phyloP scores from a whole-genome alignment of 1,139 yeast genomes.

The Meyerozyma guilliermondii region DNA sequence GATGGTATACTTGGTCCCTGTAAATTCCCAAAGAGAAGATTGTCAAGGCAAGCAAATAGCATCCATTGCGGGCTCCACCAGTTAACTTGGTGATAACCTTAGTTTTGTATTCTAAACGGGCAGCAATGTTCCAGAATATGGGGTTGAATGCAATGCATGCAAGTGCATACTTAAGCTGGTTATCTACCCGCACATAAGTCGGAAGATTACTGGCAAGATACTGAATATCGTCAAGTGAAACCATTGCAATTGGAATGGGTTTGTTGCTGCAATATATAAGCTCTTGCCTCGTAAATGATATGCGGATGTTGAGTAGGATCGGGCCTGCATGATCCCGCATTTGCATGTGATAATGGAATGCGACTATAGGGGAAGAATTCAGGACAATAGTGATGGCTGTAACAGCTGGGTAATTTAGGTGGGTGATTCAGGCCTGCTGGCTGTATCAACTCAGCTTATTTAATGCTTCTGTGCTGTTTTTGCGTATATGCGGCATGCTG shows the following conservation, averaged over 20 bases:
- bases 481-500: too few species aligned
- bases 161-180: constrained; percentile 33
- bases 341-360: not conserved
- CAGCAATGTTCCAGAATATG: constrained; percentile 90
- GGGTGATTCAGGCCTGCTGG: too few species aligned
- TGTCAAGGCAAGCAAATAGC: constrained; percentile 74
- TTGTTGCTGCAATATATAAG: not conserved
- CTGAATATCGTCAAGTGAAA: constrained; percentile 10
- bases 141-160: constrained; percentile 84
- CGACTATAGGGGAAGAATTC: too few species aligned
- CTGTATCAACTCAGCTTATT: too few species aligned
- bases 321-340: not conserved
- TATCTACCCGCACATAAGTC: constrained; percentile 19
- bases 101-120: constrained; percentile 76
- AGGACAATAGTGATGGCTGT: too few species aligned
- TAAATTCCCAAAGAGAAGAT: constrained; percentile 80
- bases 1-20: constrained; percentile 73
- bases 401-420: too few species aligned
- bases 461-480: too few species aligned
- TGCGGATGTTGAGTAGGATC: not conserved
- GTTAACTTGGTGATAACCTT: constrained; percentile 68
- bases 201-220: constrained; percentile 17
- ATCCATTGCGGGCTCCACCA: constrained; percentile 63
- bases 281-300: not conserved
- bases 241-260: not conserved